Evolutionary conservation across 2,329 filamentous ascomycete species (phyloP), one percentile per base, ranked within the genome.

Genomic region (Fusarium compactum): DNA sequence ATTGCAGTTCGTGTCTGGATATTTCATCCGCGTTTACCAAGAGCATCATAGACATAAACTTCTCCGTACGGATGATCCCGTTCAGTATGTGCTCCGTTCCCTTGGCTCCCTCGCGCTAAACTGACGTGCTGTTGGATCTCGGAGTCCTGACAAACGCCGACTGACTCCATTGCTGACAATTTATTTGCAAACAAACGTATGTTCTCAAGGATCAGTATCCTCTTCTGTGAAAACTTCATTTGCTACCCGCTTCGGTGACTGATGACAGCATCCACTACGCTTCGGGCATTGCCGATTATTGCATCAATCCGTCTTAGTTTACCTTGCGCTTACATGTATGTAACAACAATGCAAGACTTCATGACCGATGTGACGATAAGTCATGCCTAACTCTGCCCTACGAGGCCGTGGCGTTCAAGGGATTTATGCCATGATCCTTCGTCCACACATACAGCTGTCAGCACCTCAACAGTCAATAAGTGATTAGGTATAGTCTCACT

Each of bases 91-190:
- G 48, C 46, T 43, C 50, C 32, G 30, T 51, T 22, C 22, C 51
- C 20, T 62, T 46, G 67, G 67, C 67, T 70, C 58, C 67, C 67
- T 70, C 67, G 40, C 53, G 52, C 54, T 46, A 48, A 34, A 29
- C 52, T 44, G 22, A 32, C 16, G 27, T 50, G 46, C 34, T 47
- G 29, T 38, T 47, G 52, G 30, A 44, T 53, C 18, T 67, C 51
- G 51, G 60, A 34, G 29, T 56, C 52, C 48, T 45, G 66, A 46
- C 44, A 25, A 34, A 40, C 15, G 14, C 55, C 51, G 56, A 59
- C 34, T n/a, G 27, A 53, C 62, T 47, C 40, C 48, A 47, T 63
- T 46, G 67, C 62, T 70, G 58, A 63, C 53, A 24, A 46, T 58
- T 53, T 16, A 47, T 38, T 57, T 43, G 43, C 34, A 22, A n/a